phyloP scores from a whole-genome alignment of 2,329 filamentous ascomycete species.

The Fusarium vanettenii region DNA sequence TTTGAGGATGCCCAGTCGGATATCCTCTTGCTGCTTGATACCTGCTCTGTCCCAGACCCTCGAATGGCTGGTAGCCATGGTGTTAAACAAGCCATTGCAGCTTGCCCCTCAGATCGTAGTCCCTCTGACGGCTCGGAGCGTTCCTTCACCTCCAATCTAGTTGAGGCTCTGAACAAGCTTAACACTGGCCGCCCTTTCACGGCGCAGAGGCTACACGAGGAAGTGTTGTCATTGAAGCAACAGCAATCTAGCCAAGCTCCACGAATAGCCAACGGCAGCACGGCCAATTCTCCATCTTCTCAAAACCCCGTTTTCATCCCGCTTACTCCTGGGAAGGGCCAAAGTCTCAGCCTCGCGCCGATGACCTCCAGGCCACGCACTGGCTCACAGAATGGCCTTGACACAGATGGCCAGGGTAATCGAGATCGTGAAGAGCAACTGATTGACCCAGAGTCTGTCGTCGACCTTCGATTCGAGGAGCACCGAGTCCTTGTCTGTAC shows the following conservation, averaged over 20 bases:
- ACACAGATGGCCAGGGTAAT: slow-evolving; percentile 36
- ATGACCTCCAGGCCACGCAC: slow-evolving; percentile 49
- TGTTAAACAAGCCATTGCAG: slow-evolving; percentile 72
- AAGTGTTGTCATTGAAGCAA: slow-evolving; percentile 60
- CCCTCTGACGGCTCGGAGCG: slow-evolving; percentile 57
- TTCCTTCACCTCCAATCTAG: slow-evolving; percentile 69
- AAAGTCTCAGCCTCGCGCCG: slow-evolving; percentile 65
- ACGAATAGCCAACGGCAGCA: slow-evolving; percentile 60
- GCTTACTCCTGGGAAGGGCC: slow-evolving; percentile 64
- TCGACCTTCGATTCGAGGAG: slow-evolving; percentile 71
- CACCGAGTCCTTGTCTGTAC: slow-evolving; percentile 73
- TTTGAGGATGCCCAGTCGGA: slow-evolving; percentile 73
- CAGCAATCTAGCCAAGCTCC: slow-evolving; percentile 56
- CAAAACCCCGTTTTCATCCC: slow-evolving; percentile 65
- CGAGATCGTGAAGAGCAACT: slow-evolving; percentile 51
- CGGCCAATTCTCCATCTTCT: slow-evolving; percentile 48
- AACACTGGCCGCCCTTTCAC: slow-evolving; percentile 66
- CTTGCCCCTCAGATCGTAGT: slow-evolving; percentile 64
- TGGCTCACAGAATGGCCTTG: slow-evolving; percentile 45
- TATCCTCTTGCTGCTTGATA: slow-evolving; percentile 71
- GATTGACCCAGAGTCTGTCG: slow-evolving; percentile 60
- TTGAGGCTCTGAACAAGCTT: slow-evolving; percentile 66
- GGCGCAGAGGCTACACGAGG: slow-evolving; percentile 67
- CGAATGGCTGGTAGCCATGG: slow-evolving; percentile 64
- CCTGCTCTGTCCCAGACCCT: slow-evolving; percentile 66